phyloP scores from a whole-genome alignment of 1,284 basidiomycete genomes.

The Coniferiporia weirii region DNA sequence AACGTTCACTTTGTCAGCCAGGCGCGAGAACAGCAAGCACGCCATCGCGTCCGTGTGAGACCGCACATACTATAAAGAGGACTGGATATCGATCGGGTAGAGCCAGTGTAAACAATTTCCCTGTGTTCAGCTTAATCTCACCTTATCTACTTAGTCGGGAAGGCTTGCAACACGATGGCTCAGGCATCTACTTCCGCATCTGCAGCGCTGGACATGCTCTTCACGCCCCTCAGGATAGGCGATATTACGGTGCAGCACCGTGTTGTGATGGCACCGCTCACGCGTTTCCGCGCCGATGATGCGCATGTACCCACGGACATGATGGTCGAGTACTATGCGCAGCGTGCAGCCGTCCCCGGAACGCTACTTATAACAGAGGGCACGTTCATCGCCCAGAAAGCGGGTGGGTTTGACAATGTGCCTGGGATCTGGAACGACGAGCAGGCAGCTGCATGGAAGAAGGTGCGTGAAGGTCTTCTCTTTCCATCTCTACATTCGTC shows the following conservation, averaged over 20 bases:
- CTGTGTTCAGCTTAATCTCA: too few species aligned
- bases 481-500: neutral
- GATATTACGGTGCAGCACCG: constrained; percentile 25
- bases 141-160: neutral
- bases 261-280: constrained; percentile 30
- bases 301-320: constrained; percentile 22
- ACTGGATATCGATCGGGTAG: too few species aligned
- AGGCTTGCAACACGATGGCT: neutral
- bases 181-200: neutral
- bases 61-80: too few species aligned
- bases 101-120: too few species aligned
- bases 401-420: constrained; percentile 21
- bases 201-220: constrained; percentile 18
- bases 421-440: constrained; percentile 26
- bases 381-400: constrained; percentile 24
- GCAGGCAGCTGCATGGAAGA: constrained; percentile 29
- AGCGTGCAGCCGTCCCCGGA: constrained; percentile 25
- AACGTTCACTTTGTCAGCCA: too few species aligned
- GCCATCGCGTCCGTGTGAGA: too few species aligned
- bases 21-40: too few species aligned
- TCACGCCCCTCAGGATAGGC: constrained; percentile 28
- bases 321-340: constrained; percentile 26
- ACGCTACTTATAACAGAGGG: constrained; percentile 30
- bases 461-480: constrained; percentile 16
- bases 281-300: constrained; percentile 27